phyloP scores from a whole-genome alignment of 2,329 filamentous ascomycete genomes.

The Kalaharituber pfeilii region DNA sequence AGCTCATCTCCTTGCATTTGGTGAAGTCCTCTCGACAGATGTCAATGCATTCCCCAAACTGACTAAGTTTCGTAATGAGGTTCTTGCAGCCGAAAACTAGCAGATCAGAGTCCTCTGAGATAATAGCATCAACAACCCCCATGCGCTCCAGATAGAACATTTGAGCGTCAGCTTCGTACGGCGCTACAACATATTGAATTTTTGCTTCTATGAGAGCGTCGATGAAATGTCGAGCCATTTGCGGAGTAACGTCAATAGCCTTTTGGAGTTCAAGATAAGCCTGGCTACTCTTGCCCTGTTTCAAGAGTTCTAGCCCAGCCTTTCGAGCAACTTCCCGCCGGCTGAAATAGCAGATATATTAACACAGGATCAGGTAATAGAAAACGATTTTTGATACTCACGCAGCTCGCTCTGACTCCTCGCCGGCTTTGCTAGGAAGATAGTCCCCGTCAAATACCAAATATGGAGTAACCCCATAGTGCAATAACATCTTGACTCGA shows the following conservation, averaged over 20 bases:
- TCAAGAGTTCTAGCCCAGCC: conserved; percentile 59
- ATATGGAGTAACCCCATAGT: conserved; percentile 88
- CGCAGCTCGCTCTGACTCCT: conserved; percentile 46
- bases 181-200: conserved; percentile 79
- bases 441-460: conserved; percentile 92
- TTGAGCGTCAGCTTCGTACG: conserved; percentile 96
- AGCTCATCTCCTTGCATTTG: conserved; percentile 59
- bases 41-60: conserved; percentile 83
- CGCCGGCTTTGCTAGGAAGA: conserved; percentile 79
- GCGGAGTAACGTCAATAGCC: conserved; percentile 82
- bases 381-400: background rate
- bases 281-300: conserved; percentile 61
- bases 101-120: conserved; percentile 93
- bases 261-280: conserved; percentile 83
- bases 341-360: too few relatives aligned
- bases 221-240: conserved; percentile 85
- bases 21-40: conserved; percentile 79
- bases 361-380: background rate
- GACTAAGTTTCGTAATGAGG: conserved; percentile 81
- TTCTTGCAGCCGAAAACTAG: conserved; percentile 86
- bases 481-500: conserved; percentile 80
- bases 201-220: conserved; percentile 69
- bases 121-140: conserved; percentile 67
- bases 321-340: conserved; percentile 60
- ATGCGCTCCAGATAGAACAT: conserved; percentile 81